Evolutionary conservation across 78 protist species (phyloP).

Genomic region (slime mould (Dictyostelium discoideum)): dicty_2.7 NC_007091.3:1856001-1856500

Average conservation of each 20-base stretch:
- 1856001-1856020: too few relatives aligned
- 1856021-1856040: neutral
- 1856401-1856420: neutral
- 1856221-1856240: neutral
- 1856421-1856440: neutral
- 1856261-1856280: neutral
- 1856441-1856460: neutral
- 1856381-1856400: neutral
- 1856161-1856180: neutral
- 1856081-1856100: neutral
- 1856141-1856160: neutral
- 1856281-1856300: neutral
- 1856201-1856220: neutral
- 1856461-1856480: neutral
- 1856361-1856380: neutral
- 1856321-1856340: neutral
- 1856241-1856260: neutral
- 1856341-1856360: neutral
- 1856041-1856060: neutral
- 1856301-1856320: neutral
- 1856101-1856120: too few relatives aligned
- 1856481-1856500: neutral
- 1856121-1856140: neutral
- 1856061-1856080: neutral
- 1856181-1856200: neutral